Percentiles rank a stretch among this genome's conserved stretches.
Conservation (phyloP, 2,329 filamentous ascomycete species). For the Zasmidium cellare region DNA sequence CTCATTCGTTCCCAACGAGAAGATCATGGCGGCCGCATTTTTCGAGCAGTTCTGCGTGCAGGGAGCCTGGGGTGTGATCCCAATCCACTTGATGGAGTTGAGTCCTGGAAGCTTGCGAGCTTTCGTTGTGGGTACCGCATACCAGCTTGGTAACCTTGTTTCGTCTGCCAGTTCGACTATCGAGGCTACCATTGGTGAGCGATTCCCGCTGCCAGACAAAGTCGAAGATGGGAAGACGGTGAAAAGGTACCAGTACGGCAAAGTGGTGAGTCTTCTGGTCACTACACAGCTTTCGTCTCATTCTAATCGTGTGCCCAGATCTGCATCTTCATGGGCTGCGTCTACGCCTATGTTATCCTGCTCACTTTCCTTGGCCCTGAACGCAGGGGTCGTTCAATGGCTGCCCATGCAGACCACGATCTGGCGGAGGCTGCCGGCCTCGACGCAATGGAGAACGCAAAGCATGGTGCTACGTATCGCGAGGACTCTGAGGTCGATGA, state of each 20-base stretch:
- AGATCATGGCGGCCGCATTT: conserved; percentile 76
- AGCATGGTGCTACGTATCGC: conserved; percentile 6
- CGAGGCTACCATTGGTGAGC: conserved; percentile 43
- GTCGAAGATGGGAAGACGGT: conserved; percentile 44
- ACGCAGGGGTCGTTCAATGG: conserved; percentile 40
- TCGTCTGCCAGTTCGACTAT: conserved; percentile 46
- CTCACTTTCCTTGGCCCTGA: conserved; percentile 64
- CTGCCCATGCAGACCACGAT: conserved; percentile 31
- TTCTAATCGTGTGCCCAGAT: conserved; percentile 14
- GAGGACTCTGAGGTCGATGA: conserved; percentile 3
- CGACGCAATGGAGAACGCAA: conserved; percentile 9
- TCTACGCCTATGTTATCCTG: conserved; percentile 64
- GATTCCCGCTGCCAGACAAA: conserved; percentile 39
- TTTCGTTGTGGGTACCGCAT: conserved; percentile 71
- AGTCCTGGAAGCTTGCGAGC: conserved; percentile 71
- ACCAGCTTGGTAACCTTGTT: conserved; percentile 76
- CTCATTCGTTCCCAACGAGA: conserved; percentile 63
- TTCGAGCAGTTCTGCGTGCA: conserved; percentile 61
- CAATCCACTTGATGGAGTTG: conserved; percentile 75
- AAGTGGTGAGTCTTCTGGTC: conserved; percentile 63
- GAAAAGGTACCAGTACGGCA: conserved; percentile 43
- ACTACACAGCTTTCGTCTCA: no score
- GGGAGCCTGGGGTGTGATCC: conserved; percentile 41
- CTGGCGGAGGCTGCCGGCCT: conserved; percentile 31
- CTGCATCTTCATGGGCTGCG: conserved; percentile 74